These are phyloP conservation scores for Penicillium sp. DNA, from an alignment of 2,329 filamentous ascomycete species.

Conservation along the genomic window DNA sequence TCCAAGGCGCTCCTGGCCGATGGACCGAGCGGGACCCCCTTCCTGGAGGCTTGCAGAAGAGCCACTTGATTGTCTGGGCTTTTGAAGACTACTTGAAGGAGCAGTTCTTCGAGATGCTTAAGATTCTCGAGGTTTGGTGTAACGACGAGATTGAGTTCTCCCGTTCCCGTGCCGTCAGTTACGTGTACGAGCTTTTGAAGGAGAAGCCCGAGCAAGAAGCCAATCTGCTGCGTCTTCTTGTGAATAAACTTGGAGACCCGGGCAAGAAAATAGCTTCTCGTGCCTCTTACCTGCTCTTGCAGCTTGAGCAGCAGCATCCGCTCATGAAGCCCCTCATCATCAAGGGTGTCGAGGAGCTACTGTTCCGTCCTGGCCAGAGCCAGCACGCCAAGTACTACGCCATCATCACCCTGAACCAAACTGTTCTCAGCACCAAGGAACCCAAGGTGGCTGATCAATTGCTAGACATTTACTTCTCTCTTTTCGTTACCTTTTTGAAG, in stretches of 20 bases:
- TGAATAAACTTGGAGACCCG: slow-evolving; percentile 95
- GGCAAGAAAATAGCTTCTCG: slow-evolving; percentile 94
- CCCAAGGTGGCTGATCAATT: slow-evolving; percentile 75
- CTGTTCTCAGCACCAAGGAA: slow-evolving; percentile 82
- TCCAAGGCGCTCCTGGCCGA: slow-evolving; percentile 60
- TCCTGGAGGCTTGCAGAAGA: slow-evolving; percentile 69
- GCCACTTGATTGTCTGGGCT: slow-evolving; percentile 81
- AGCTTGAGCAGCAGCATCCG: slow-evolving; percentile 83
- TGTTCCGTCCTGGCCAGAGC: slow-evolving; percentile 84
- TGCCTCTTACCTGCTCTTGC: slow-evolving; percentile 88
- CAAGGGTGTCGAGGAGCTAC: slow-evolving; percentile 78
- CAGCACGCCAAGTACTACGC: slow-evolving; percentile 91
- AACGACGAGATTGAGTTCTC: slow-evolving; percentile 95
- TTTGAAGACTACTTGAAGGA: slow-evolving; percentile 96
- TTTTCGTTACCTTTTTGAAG: slow-evolving; percentile 82
- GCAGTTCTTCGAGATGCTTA: slow-evolving; percentile 88
- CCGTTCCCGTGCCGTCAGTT: slow-evolving; percentile 80
- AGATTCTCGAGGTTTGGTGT: slow-evolving; percentile 88
- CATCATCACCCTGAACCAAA: slow-evolving; percentile 95
- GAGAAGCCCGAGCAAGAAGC: slow-evolving; percentile 98
- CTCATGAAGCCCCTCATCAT: slow-evolving; percentile 91
- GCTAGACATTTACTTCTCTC: slow-evolving; percentile 84
- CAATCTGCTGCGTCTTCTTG: slow-evolving; percentile 82
- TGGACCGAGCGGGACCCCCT: slow-evolving; percentile 71
- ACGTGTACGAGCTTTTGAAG: slow-evolving; percentile 85